Base-by-base conservation (phyloP, 768 basidiomycete genomes). In the Rhizopogon roseolus region DNA sequence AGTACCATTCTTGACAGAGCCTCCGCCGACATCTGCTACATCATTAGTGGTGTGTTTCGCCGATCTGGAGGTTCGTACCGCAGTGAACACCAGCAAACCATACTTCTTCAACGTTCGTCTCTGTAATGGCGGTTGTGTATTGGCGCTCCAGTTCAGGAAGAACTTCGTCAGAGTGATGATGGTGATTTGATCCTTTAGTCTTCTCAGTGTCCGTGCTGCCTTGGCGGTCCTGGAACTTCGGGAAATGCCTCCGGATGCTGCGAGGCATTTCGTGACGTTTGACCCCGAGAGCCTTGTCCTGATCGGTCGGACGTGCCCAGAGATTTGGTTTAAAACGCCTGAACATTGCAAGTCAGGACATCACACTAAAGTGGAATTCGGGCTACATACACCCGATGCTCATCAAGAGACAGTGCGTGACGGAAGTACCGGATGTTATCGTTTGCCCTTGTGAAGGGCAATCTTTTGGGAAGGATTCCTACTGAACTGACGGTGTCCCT, bases 51-150 rank as follows among this genome's bases (percentile, higher is more conserved):
- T 22, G 16, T 27, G 8, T n/a, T 3, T 19, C 14, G 25, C 44
- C 41, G 5, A 17, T 25, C 16, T 7, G 4, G n/a, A 32, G 5
- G 29, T 25, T 68, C 76, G 28, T 58, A 87, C 88, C 87, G 43
- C 80, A 80, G 57, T 90, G 88, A 59, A 77, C 81, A 0, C 89
- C 89, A 4, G 87, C 66, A 59, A 91, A 92, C 89, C 90, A 91
- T 1, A 92, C 90, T 58, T 92, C 88, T 45, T 81, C 75, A 4
- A 88, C 81, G 54, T 90, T 70, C 0, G 88, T 90, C 49, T 64
- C 44, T 16, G 65, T 60, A 19, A 69, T 66, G 4, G 68, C 63
- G 14, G 50, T 58, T 57, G 74, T 65, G 50, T 74, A 79, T 25
- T 70, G 64, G 0, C 56, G 59, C 54, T 83, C 80, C 10, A 77